phyloP scores from a whole-genome alignment of 208 protist species.

The Phytomonas francai region DNA sequence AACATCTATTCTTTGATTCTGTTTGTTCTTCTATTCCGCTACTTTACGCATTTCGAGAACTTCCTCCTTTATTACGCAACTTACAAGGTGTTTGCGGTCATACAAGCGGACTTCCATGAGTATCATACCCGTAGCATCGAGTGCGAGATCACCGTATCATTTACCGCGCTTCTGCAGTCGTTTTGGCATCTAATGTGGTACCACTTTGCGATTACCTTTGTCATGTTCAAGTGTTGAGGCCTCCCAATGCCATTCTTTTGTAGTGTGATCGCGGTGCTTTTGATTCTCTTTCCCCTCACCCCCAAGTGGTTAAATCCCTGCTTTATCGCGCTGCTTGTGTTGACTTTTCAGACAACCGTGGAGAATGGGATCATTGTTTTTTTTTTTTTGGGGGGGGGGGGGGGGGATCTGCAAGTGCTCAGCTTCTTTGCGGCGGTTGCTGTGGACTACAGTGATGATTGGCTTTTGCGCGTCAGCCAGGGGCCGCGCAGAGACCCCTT shows the following conservation, averaged over 20 bases:
- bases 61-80: conserved; percentile 70
- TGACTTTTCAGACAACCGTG: conserved; percentile 10
- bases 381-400: no score
- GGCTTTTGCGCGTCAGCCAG: conserved; percentile 55
- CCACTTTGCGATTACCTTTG: conserved; percentile 65
- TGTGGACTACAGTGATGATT: conserved; percentile 46
- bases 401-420: conserved; percentile 17
- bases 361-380: conserved; percentile 1
- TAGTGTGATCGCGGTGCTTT: conserved; percentile 34
- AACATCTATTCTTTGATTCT: conserved; percentile 50
- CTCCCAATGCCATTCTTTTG: conserved; percentile 43
- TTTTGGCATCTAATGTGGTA: conserved; percentile 74
- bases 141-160: conserved; percentile 52
- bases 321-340: conserved; percentile 22
- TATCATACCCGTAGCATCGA: conserved; percentile 51
- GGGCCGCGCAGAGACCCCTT: conserved; percentile 28
- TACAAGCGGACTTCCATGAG: conserved; percentile 42
- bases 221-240: conserved; percentile 30
- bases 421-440: conserved; percentile 24
- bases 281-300: conserved; percentile 53
- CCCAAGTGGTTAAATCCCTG: conserved; percentile 53
- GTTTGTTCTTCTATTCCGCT: conserved; percentile 48
- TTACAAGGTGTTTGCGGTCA: conserved; percentile 37
- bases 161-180: conserved; percentile 54
- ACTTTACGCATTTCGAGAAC: conserved; percentile 55